Evolutionary conservation across 306 rosid species (phyloP), one percentile per base, ranked within the genome.

Genomic region (Malus sylvestris): DNA sequence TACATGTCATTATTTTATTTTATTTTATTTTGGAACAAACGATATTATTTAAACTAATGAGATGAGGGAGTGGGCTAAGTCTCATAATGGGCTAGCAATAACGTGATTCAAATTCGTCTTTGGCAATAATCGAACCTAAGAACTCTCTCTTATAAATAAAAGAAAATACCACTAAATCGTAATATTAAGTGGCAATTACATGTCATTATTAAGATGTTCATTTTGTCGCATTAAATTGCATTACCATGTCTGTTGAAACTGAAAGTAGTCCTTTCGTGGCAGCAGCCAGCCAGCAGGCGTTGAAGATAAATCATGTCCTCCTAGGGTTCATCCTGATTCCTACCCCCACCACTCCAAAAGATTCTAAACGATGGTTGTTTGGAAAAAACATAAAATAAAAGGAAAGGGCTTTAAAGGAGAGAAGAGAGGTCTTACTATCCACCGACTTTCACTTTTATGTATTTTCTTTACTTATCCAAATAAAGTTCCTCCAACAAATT

Each of bases 381-480:
- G 27, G 7, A 32, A 30, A 30, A 30, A 66, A 62, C 68, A 68
- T 19, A 38, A 35, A 51, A 44, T 61, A 65, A 51, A 73, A 53
- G 73, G 27, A 40, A 77, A 74, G 60, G 68, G 68, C 76, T n/a
- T 73, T 27, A 74, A 71, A 73, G 49, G 68, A 72, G 70, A 78
- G 62, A n/a, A 9, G 62, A 76, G 62, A 40, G 67, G 69, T 62
- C 73, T 32, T 19, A 30, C 67, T 5, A 58, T 8, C 9, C 14
- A 16, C 40, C 69, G 51, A n/a, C 59, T 83, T 66, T 60, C 66
- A 51, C 80, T 84, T 84, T 65, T 7, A 33, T 38, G n/a, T 80
- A 73, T 64, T 62, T 79, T 44, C 49, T 52, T 20, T 51, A 38
- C 71, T 72, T 76, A 89, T 81, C 78, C 87, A 72, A 32, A 78